phyloP scores from a whole-genome alignment of 306 rosid genomes.

The Quercus alba region DNA sequence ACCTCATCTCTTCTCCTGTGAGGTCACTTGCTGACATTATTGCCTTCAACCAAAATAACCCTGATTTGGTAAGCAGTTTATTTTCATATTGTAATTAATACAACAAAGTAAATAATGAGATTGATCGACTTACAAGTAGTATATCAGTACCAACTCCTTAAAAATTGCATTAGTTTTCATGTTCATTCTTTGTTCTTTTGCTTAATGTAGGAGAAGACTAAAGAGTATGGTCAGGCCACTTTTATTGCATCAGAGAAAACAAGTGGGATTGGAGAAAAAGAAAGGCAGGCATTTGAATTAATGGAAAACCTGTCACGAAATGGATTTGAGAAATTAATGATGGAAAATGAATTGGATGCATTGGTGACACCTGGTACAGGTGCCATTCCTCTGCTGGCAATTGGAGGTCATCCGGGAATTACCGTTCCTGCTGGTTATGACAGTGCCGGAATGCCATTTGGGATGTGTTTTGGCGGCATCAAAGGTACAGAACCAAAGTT shows the following conservation, averaged over 20 bases:
- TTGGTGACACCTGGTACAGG: slow-evolving; percentile 31
- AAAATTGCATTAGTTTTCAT: background rate
- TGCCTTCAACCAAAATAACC: slow-evolving; percentile 48
- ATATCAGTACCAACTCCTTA: background rate
- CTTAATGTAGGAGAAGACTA: slow-evolving; percentile 25
- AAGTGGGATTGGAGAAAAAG: slow-evolving; percentile 19
- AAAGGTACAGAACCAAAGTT: slow-evolving; percentile 40
- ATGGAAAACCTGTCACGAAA: slow-evolving; percentile 23
- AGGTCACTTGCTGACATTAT: slow-evolving; percentile 51
- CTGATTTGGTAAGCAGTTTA: slow-evolving; percentile 36
- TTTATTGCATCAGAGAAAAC: slow-evolving; percentile 26
- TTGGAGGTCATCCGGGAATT: slow-evolving; percentile 46
- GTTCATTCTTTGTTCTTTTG: background rate
- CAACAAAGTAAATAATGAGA: background rate
- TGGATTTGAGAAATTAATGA: slow-evolving; percentile 42
- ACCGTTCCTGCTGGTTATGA: slow-evolving; percentile 43
- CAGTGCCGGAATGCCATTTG: slow-evolving; percentile 30
- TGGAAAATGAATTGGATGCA: slow-evolving; percentile 28
- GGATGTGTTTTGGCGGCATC: slow-evolving; percentile 37
- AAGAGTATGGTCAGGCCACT: slow-evolving; percentile 35
- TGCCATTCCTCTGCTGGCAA: slow-evolving; percentile 28
- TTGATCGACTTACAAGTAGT: too few relatives aligned
- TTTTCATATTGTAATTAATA: background rate
- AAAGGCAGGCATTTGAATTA: slow-evolving; percentile 13
- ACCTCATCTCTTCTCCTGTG: slow-evolving; percentile 48